phyloP scores from a whole-genome alignment of 257 asterid genomes.

The Primulina huaijiensis region DNA sequence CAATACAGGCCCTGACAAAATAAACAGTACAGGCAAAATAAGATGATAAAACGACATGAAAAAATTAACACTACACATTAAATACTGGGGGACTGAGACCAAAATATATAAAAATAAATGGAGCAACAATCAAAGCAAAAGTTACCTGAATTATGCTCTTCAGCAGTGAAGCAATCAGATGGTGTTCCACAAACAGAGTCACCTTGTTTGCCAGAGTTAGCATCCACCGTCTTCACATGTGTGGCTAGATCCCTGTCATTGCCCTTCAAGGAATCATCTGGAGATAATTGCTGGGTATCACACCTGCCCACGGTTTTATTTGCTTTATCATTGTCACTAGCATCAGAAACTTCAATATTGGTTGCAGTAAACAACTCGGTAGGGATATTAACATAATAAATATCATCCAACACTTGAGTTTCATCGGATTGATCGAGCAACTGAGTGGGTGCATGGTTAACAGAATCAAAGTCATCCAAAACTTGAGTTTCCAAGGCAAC shows the following conservation, averaged over 20 bases:
- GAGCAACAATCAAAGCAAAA: neutral
- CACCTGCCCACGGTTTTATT: slow-evolving; percentile 37
- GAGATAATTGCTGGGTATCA: slow-evolving; percentile 50
- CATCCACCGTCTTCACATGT: slow-evolving; percentile 26
- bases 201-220: slow-evolving; percentile 28
- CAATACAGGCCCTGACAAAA: neutral
- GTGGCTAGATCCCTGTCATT: slow-evolving; percentile 24
- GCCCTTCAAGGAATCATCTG: slow-evolving; percentile 31
- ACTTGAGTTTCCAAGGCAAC: slow-evolving; percentile 29
- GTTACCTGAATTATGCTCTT: slow-evolving; percentile 37
- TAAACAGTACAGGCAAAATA: neutral
- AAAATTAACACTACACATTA: neutral
- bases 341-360: slow-evolving; percentile 32
- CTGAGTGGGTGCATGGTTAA: slow-evolving; percentile 23
- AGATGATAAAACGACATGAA: neutral
- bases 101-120: slow-evolving; percentile 9
- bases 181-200: slow-evolving; percentile 26
- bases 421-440: slow-evolving; percentile 34
- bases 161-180: slow-evolving; percentile 21
- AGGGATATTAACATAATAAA: slow-evolving; percentile 32
- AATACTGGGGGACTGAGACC: neutral
- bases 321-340: slow-evolving; percentile 36
- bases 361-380: slow-evolving; percentile 35
- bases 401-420: slow-evolving; percentile 62
- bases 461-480: slow-evolving; percentile 22